A percentile compares a stretch with the other conserved stretches of the same genome.
Evolutionary conservation across 495 filamentous ascomycete genomes (phyloP).

Genomic region (Aspergillus incahuasiensis): DNA sequence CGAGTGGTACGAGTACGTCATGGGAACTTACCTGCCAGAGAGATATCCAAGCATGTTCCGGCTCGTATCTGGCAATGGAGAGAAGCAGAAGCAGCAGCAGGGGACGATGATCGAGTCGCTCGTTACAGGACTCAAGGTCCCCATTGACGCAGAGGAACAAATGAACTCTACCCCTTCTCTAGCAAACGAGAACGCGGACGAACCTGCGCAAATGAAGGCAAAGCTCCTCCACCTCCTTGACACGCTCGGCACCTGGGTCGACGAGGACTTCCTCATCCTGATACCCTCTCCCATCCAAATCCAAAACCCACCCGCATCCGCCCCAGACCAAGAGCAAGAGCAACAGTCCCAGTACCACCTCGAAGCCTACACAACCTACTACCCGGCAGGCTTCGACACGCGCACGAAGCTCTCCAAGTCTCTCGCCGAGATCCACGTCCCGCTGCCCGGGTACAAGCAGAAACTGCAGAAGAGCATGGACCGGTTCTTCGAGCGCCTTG

Average conservation of each 20-base stretch:
- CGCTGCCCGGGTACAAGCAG: slow-evolving; percentile 62
- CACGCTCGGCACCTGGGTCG: slow-evolving; percentile 55
- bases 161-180: background rate
- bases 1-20: slow-evolving; percentile 63
- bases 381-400: slow-evolving; percentile 68
- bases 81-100: background rate
- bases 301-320: background rate
- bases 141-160: background rate
- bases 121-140: background rate
- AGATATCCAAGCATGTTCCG: slow-evolving; percentile 61
- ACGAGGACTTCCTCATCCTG: slow-evolving; percentile 75
- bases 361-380: slow-evolving; percentile 65
- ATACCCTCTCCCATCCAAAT: slow-evolving; percentile 20
- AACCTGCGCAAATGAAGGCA: background rate
- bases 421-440: slow-evolving; percentile 63
- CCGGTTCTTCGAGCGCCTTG: slow-evolving; percentile 57
- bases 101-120: slow-evolving; percentile 3
- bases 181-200: background rate
- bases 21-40: slow-evolving; percentile 56
- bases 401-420: slow-evolving; percentile 56
- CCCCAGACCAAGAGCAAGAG: background rate
- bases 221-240: slow-evolving; percentile 27
- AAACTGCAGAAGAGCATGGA: slow-evolving; percentile 77
- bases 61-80: slow-evolving; percentile 2
- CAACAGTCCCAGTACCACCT: slow-evolving; percentile 47